Base-by-base conservation (phyloP, 345 rosid genomes). In the Zanthoxylum bungeanum region DNA sequence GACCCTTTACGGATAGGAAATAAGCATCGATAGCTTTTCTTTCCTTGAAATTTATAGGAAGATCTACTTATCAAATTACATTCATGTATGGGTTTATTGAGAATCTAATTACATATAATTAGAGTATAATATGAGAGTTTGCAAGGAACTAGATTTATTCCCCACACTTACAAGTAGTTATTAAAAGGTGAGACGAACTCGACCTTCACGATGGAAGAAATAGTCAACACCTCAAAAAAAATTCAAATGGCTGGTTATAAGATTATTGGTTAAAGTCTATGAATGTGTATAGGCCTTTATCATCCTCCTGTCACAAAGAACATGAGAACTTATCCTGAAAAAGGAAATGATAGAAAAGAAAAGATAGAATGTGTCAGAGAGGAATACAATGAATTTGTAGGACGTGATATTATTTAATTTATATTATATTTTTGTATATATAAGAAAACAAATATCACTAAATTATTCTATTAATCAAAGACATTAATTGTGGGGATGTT, bases 241-340 rank as follows among this genome's bases (percentile, higher is more conserved):
- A 31, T 9, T 22, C 31, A 33, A 33, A 31, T 58, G 40, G 62
- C 40, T 9, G 12, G n/a, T 9, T 16, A 33, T 17, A 31, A 31
- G 24, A 66, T 47, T 33, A 1, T 24, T n/a, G 33, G 28, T 63
- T 68, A 66, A 74, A 57, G 16, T 64, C 59, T 36, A 60, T 61
- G 60, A 79, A 77, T 73, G 31, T 36, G 52, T 75, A 28, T 11
- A 71, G 27, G 8, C 69, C 71, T 76, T 72, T 44, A 44, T 44
- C n/a, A n/a, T n/a, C n/a, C 75, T 75, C 77, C 80, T 79, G 84
- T 77, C 86, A 81, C 85, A 61, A 61, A 74, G 91, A 87, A 88
- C 91, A 84, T 82, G 94, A 84, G 88, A 83, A 77, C 82, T 87
- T 87, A 86, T 88, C 96, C 81, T 22, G 19, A 66, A 74, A 25